Evolutionary conservation across 2,329 filamentous ascomycete species (phyloP), one percentile per base, ranked within the genome.

Genomic region (Paecilomyces sp.): DNA sequence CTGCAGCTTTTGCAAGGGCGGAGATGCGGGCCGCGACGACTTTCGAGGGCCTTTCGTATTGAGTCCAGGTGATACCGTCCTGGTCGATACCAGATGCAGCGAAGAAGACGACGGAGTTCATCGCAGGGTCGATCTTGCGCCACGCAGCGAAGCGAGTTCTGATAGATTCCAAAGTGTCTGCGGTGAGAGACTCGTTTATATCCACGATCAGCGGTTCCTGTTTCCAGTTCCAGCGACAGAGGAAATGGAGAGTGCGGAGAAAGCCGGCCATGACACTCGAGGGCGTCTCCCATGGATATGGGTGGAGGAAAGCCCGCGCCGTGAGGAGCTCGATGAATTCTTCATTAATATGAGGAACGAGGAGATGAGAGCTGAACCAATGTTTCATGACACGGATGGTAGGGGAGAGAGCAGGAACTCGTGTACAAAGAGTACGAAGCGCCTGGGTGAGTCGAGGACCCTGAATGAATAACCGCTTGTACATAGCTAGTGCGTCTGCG

Each of bases 141-240:
- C 91, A 96, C 13, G 88, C 87, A 62, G 91, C 85, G 60, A 97
- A 88, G 22, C 88, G 86, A 3, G 87, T 89, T 41, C 81, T 82
- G 63, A 94, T 86, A 2, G 80, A 78, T 33, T 83, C 77, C 11
- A 88, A 81, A 31, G 89, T 85, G 11, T 83, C 78, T 7, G 79
- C 74, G 7, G 83, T 83, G 69, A 95, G 80, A 13, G 86, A 83
- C 11, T 70, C 72, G 25, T 85, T 83, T 28, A 91, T 83, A 72
- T 97, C 91, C 28, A 97, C 82, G 34, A 96, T 81, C 33, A 97
- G 80, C 1, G 94, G 89, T 57, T 92, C 88, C 7, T 87, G 81
- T 30, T 90, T 85, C 94, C 94, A 99, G 72, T 97, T 91, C 92
- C 94, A 99, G 51, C 86, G 83, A 1, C 92, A 86, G 13, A 99